phyloP scores from a whole-genome alignment of 2,329 filamentous ascomycete genomes.

The Onygenales sp. region DNA sequence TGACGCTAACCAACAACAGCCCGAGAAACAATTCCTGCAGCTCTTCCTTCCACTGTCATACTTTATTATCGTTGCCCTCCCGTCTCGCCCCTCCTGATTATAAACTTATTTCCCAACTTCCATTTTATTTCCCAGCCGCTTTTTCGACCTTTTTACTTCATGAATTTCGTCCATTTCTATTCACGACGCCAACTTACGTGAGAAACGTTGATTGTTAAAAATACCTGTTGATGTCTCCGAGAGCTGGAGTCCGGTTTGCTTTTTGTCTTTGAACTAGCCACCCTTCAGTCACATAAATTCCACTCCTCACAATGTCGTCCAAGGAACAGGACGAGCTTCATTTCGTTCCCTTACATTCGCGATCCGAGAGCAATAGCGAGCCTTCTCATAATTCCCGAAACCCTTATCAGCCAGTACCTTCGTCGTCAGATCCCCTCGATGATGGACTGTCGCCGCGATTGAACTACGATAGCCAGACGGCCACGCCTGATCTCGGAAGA shows the following conservation, averaged over 20 bases:
- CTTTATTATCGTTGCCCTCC: no score
- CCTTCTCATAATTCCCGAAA: not conserved
- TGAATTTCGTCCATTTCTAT: no score
- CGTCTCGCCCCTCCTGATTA: no score
- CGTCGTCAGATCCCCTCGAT: not conserved
- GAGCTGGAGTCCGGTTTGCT: not conserved
- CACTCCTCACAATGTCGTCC: not conserved
- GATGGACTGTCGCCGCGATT: not conserved
- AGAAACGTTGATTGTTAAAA: no score
- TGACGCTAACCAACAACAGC: no score
- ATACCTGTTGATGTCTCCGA: no score
- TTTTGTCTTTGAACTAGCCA: not conserved
- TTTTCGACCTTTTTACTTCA: no score
- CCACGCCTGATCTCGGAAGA: not conserved
- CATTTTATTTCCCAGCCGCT: no score
- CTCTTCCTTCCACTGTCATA: no score
- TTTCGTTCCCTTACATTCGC: not conserved
- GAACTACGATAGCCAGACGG: not conserved
- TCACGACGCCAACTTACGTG: no score
- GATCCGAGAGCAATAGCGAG: not conserved
- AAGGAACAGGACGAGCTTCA: not conserved
- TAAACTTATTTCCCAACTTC: no score
- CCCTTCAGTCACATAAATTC: not conserved
- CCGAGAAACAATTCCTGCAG: no score
- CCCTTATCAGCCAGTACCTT: not conserved